Percentiles rank a stretch among this genome's conserved stretches.
Conservation (phyloP, 2,329 filamentous ascomycete species). For the Colletotrichum salicis region DNA sequence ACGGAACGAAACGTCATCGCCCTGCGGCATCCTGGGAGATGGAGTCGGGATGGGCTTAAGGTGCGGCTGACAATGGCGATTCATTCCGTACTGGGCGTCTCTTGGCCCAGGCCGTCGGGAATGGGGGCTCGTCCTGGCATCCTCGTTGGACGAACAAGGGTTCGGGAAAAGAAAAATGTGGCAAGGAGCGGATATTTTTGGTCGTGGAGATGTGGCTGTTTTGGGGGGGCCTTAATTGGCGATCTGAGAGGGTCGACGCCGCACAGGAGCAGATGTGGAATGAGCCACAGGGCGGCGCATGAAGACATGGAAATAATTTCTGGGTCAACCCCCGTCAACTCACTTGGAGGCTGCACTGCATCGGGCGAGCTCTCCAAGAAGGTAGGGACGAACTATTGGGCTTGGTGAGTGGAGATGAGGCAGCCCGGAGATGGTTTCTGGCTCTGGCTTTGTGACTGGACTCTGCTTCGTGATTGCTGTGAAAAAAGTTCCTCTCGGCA, state of each 20-base stretch:
- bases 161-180: constrained; percentile 22
- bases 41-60: constrained; percentile 27
- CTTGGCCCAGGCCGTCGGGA: constrained; percentile 28
- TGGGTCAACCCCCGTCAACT: constrained; percentile 28
- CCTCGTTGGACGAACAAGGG: constrained; percentile 34
- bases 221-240: constrained; percentile 19
- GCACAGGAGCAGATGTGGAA: constrained; percentile 20
- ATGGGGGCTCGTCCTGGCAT: constrained; percentile 22
- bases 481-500: constrained; percentile 4
- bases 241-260: constrained; percentile 16
- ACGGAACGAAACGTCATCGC: constrained; percentile 33
- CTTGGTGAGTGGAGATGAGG: constrained; percentile 27
- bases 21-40: constrained; percentile 22
- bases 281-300: constrained; percentile 34
- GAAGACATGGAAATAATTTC: constrained; percentile 32
- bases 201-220: constrained; percentile 32
- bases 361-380: constrained; percentile 17
- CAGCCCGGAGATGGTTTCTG: constrained; percentile 22
- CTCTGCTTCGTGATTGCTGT: not conserved
- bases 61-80: constrained; percentile 32
- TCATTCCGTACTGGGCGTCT: constrained; percentile 23
- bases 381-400: constrained; percentile 34
- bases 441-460: not conserved
- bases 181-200: constrained; percentile 31
- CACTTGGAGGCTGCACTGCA: constrained; percentile 6